Conservation (phyloP, 2,329 filamentous ascomycete species). For the Thelonectria rubi region DNA sequence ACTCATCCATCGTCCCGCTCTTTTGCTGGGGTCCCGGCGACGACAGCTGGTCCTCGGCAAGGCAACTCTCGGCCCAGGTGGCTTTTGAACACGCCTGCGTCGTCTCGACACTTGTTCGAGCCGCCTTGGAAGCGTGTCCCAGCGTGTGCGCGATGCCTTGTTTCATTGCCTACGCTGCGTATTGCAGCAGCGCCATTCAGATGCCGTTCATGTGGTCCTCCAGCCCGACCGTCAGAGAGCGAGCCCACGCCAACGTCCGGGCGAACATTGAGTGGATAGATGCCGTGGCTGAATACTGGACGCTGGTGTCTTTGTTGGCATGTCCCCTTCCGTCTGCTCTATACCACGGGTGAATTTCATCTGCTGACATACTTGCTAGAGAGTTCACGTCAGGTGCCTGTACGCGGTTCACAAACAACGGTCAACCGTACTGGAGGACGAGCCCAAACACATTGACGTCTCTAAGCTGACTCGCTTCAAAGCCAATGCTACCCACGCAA, state of each 20-base stretch:
- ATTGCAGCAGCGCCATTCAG: constrained; percentile 35
- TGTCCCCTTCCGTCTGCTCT: too few relatives aligned
- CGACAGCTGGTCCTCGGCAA: constrained; percentile 14
- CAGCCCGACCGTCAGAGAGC: constrained; percentile 25
- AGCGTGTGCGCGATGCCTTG: constrained; percentile 20
- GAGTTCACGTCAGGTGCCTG: constrained; percentile 20
- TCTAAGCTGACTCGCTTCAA: constrained; percentile 11
- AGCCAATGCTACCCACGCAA: constrained; percentile 1
- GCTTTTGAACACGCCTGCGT: constrained; percentile 13
- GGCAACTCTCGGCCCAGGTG: background rate
- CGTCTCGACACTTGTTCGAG: constrained; percentile 23
- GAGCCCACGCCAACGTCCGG: constrained; percentile 22
- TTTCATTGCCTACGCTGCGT: constrained; percentile 35
- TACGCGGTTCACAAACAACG: constrained; percentile 14
- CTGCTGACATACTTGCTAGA: constrained; percentile 6
- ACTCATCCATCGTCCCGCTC: constrained; percentile 36
- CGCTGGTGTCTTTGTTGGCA: constrained; percentile 19
- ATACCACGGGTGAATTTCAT: too few relatives aligned
- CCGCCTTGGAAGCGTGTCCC: constrained; percentile 1
- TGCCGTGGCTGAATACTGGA: constrained; percentile 17
- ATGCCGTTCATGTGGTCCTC: constrained; percentile 38
- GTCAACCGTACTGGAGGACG: constrained; percentile 1
- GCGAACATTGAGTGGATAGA: constrained; percentile 32
- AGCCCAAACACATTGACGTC: constrained; percentile 15
- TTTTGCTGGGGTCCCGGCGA: constrained; percentile 32